phyloP scores from a whole-genome alignment of 2,329 filamentous ascomycete genomes.

The Zasmidium citrigriseum region DNA sequence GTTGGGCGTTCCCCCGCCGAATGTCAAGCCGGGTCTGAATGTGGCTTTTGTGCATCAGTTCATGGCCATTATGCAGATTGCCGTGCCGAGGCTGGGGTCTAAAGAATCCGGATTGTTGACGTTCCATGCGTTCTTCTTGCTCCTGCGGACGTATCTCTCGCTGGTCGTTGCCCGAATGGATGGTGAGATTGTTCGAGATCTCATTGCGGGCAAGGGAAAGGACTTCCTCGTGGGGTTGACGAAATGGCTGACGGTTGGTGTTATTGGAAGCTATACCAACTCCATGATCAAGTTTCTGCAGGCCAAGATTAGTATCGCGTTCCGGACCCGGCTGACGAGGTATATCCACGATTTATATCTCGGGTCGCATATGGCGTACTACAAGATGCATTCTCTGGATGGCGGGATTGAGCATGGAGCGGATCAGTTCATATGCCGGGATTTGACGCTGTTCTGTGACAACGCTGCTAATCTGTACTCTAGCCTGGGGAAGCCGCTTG shows the following conservation, averaged over 20 bases:
- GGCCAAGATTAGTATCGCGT: slow-evolving; percentile 96
- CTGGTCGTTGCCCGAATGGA: slow-evolving; percentile 90
- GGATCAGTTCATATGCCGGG: slow-evolving; percentile 97
- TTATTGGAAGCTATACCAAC: slow-evolving; percentile 94
- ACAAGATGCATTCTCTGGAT: slow-evolving; percentile 90
- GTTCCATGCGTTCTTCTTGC: slow-evolving; percentile 84
- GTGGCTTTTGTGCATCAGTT: slow-evolving; percentile 97
- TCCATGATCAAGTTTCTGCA: slow-evolving; percentile 99
- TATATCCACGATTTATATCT: slow-evolving; percentile 98
- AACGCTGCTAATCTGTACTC: slow-evolving; percentile 92
- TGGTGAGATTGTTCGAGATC: slow-evolving; percentile 91
- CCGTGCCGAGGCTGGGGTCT: slow-evolving; percentile 92
- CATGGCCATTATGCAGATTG: slow-evolving; percentile 91
- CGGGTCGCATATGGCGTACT: slow-evolving; percentile 93
- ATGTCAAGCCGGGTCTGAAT: slow-evolving; percentile 92
- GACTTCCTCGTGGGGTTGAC: slow-evolving; percentile 83
- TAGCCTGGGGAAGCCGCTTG: slow-evolving; percentile 92
- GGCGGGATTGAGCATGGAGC: slow-evolving; percentile 89
- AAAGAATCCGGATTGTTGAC: slow-evolving; percentile 91
- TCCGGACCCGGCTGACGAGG: slow-evolving; percentile 87
- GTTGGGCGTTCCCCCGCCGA: slow-evolving; percentile 71
- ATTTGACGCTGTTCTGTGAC: slow-evolving; percentile 92
- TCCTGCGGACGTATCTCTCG: slow-evolving; percentile 91
- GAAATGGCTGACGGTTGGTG: slow-evolving; percentile 95
- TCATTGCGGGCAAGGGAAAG: slow-evolving; percentile 92